Base-by-base conservation (phyloP, 305 asterid species). In the Vinca major region DNA sequence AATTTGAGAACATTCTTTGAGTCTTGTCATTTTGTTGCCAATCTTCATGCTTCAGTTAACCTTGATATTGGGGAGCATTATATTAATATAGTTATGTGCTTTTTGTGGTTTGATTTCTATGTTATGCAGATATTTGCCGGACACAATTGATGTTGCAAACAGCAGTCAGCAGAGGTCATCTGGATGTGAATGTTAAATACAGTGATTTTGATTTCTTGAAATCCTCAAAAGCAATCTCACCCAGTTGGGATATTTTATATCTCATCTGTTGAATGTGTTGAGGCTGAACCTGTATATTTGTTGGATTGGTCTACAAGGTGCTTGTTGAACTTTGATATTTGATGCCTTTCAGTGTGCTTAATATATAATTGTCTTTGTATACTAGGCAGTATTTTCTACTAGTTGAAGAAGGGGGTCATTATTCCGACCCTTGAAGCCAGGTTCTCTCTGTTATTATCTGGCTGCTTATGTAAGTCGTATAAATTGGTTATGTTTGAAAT, bases 141-240 rank as follows among this genome's bases (percentile, higher is more conserved):
- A 92, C 78, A 90, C 97, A 50, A 88, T 92, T 65, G 98, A 92
- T 20, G 96, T 92, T 26, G 89, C 80, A 37, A 83, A 86, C 87
- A 81, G 86, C 88, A 77, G 69, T 68, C 95, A 81, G 77, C 92
- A 77, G 75, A 82, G 92, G 72, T 83, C 95, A 50, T 26, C 79
- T 60, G 95, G 98, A 69, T 92, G 98, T 16, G 91, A 86, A 68
- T 92, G 98, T 63, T 92, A 82, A 49, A 43, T 37, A 16, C 63
- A 62, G 64, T 39, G 43, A 26, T 74, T 66, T 51, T 69, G 62
- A 12, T 13, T 43, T 57, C 45, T 39, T 20, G 51, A 60, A 57
- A 51, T 17, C 43, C 43, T 14, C 1, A 16, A 64, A 61, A 69
- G 78, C 71, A 41, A 56, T 44, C 11, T 19, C 75, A 65, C 49